These are phyloP conservation scores for Fistulinella prunicolor DNA, from an alignment of 768 basidiomycete genomes.

Conservation along the genomic window DNA sequence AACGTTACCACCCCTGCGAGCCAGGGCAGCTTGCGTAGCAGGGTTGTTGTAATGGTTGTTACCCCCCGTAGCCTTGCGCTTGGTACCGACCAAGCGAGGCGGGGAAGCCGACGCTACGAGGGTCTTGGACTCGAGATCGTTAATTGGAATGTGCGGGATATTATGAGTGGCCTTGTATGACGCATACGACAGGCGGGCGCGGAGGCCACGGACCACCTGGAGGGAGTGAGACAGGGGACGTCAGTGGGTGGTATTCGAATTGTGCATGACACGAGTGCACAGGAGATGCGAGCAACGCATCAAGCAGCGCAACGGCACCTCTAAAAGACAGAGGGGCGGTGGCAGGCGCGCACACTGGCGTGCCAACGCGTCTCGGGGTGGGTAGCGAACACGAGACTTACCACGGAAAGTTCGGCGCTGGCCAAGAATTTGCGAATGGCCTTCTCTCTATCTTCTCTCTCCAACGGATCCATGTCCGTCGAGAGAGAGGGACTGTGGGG, in stretches of 20 bases:
- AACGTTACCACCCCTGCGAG: slow-evolving; percentile 45
- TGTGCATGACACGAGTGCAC: slow-evolving; percentile 8
- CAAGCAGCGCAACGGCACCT: slow-evolving; percentile 3
- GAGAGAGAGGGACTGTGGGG: slow-evolving; percentile 40
- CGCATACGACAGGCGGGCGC: slow-evolving; percentile 78
- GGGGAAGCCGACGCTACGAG: slow-evolving; percentile 42
- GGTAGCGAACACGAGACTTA: slow-evolving; percentile 43
- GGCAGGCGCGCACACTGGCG: slow-evolving; percentile 22
- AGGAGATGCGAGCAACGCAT: neutral
- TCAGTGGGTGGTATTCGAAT: slow-evolving; percentile 18
- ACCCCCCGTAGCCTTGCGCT: slow-evolving; percentile 46
- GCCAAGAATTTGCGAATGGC: slow-evolving; percentile 75
- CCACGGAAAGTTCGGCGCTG: slow-evolving; percentile 77
- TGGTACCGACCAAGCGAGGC: slow-evolving; percentile 54
- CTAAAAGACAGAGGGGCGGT: slow-evolving; percentile 1
- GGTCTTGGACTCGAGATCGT: slow-evolving; percentile 68
- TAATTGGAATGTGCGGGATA: slow-evolving; percentile 59
- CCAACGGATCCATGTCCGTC: slow-evolving; percentile 40
- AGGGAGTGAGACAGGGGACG: slow-evolving; percentile 29
- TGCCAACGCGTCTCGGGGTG: slow-evolving; percentile 48
- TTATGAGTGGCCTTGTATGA: slow-evolving; percentile 82
- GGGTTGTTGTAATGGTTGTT: slow-evolving; percentile 52
- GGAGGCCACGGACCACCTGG: slow-evolving; percentile 78
- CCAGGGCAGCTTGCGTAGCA: slow-evolving; percentile 42
- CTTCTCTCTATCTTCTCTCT: slow-evolving; percentile 60